Base-by-base conservation (phyloP, 805 yeast species). In the Sungouiella blattae region DNA sequence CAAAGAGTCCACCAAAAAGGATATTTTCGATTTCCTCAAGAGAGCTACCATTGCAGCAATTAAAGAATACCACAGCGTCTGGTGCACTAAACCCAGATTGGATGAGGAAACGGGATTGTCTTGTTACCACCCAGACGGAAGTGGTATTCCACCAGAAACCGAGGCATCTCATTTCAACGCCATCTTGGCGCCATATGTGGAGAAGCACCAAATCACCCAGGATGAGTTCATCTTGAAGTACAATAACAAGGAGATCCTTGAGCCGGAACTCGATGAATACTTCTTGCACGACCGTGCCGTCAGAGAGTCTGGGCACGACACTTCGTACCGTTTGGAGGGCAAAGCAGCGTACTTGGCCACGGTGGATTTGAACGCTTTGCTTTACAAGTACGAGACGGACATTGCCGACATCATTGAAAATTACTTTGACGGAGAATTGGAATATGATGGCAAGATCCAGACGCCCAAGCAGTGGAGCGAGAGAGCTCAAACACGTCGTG, bases 71-170 rank as follows among this genome's bases (percentile, higher is more conserved):
- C 58, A 75, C 32, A 73, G 73, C 0, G 88, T 91, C 5, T 91
- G 98, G 98, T 73, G 73, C 40, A 50, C 77, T 4, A 49, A 56
- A 22, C 97, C 97, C 18, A 72, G 98, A 42, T 62, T 75, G 17
- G 96, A 91, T 54, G 62, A 61, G 11, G 64, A 49, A 9, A 78
- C 96, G 0, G 95, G 95, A 0, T 67, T 91, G 30, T 88, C 96
- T 0, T 78, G 95, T 45, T 91, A 87, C 57, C 87, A 85, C 50
- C 97, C 98, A 0, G 83, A 77, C 35, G 97, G 97, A 14, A 43
- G 74, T 18, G 97, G 98, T n/a, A 78, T 91, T 27, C 98, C 98
- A 4, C 97, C 97, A 5, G 98, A 91, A 57, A 89, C 97, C 1
- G 98, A 91, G 58, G 69, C 88, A 0, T 78, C 87, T 2, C 98